Conservation (phyloP, 2,329 filamentous ascomycete species). For the Penicillium psychrosexuale region DNA sequence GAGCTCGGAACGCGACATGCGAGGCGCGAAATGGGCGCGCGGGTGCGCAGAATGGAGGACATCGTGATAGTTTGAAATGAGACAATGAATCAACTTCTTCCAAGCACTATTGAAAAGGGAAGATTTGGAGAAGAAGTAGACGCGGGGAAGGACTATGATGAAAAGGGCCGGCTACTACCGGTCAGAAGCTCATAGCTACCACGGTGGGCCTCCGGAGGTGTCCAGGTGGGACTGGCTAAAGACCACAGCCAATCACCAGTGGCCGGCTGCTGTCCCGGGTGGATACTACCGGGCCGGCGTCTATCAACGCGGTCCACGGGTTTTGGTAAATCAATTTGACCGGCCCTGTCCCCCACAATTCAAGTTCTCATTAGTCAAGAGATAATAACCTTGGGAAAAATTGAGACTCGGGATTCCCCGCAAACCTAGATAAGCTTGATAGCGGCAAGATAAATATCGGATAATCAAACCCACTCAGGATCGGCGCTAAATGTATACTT, state of each 20-base stretch:
- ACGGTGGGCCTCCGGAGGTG: too few relatives aligned
- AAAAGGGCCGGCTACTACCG: constrained; percentile 24
- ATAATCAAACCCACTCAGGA: not conserved
- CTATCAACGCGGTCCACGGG: not conserved
- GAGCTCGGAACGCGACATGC: constrained; percentile 21
- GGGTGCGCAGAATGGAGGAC: constrained; percentile 28
- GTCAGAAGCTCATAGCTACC: constrained; percentile 3
- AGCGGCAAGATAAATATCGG: not conserved
- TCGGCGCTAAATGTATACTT: not conserved
- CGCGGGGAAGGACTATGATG: constrained; percentile 29
- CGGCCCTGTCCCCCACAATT: not conserved
- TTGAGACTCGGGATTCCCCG: not conserved
- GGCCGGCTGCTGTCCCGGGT: constrained; percentile 18
- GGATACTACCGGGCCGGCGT: constrained; percentile 12
- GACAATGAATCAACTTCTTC: not conserved
- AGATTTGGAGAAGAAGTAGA: constrained; percentile 9
- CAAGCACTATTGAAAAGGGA: not conserved
- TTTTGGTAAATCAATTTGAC: not conserved
- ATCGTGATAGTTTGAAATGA: constrained; percentile 22
- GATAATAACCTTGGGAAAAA: not conserved
- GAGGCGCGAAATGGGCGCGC: constrained; percentile 24
- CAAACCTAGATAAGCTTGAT: not conserved
- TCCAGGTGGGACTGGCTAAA: not conserved
- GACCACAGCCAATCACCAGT: not conserved
- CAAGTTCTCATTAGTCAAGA: not conserved